phyloP scores from a whole-genome alignment of 441 rosid species.

The Codiaeum variegatum region DNA sequence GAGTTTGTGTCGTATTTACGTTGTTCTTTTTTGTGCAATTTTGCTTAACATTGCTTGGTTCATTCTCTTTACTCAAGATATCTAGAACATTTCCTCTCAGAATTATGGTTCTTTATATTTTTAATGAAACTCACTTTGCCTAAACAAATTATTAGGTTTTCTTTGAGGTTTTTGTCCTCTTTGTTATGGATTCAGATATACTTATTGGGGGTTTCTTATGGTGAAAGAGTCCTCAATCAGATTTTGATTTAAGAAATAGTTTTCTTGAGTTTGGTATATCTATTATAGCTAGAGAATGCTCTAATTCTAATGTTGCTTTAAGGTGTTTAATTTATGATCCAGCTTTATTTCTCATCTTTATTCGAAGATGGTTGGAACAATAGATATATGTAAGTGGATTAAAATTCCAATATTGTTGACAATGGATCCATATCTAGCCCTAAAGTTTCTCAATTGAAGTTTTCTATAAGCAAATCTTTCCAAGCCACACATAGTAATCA shows the following conservation, averaged over 20 bases:
- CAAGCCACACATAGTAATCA: no score
- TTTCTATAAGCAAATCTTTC: constrained; percentile 35
- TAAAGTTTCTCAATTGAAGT: constrained; percentile 45
- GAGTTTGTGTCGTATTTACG: constrained; percentile 81
- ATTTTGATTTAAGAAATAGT: constrained; percentile 71
- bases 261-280: constrained; percentile 64
- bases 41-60: constrained; percentile 81
- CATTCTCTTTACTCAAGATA: constrained; percentile 64
- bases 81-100: constrained; percentile 64
- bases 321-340: constrained; percentile 83
- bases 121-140: constrained; percentile 77
- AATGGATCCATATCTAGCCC: constrained; percentile 46
- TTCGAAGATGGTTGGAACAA: constrained; percentile 58
- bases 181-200: constrained; percentile 92
- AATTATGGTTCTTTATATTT: constrained; percentile 57
- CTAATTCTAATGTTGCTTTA: constrained; percentile 51
- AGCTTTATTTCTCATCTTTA: constrained; percentile 62
- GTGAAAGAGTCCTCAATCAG: constrained; percentile 45
- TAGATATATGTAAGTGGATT: constrained; percentile 20
- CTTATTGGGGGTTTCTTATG: constrained; percentile 60
- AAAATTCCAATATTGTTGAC: constrained; percentile 24
- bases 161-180: constrained; percentile 71
- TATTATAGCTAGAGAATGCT: constrained; percentile 36
- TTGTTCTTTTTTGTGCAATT: constrained; percentile 65
- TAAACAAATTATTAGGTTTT: constrained; percentile 77